Base-by-base conservation (phyloP, 331 rosid genomes). In the Malus hybrid region DNA sequence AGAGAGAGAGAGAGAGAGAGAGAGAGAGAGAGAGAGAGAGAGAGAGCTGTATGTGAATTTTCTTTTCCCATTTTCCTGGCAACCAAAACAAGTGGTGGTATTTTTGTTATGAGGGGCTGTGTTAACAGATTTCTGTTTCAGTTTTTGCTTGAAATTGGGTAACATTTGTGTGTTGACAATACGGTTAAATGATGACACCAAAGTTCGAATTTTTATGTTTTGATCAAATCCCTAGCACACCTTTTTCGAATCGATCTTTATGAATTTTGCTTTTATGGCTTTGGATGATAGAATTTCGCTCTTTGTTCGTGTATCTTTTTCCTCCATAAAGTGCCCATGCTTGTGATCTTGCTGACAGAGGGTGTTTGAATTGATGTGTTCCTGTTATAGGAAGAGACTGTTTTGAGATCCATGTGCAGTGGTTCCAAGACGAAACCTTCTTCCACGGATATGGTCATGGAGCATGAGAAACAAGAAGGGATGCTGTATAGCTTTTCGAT, bases 391-490 rank as follows among this genome's bases (percentile, higher is more conserved):
- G 27, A 65, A 57, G 57, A 44, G 75, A 74, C 74, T 72, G 48
- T 77, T 65, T 71, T 66, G 50, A 19, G 77, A 68, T 80, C 83
- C 85, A 89, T 87, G 96, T 91, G 93, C 83, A 86, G 84, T 75
- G 88, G 92, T 81, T 77, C 92, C 5, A 83, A 83, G 83, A 80
- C 70, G 81, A 83, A 90, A 69, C 87, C 88, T 78, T 69, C 83
- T 81, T 44, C 86, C 63, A 5, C 83, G 66, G 85, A 86, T 72
- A 78, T 84, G 64, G 59, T 42, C 68, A 93, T 92, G 97, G 92
- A 86, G 66, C 79, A 75, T 20, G 84, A 75, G 77, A 80, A 77
- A 75, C 83, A 79, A 60, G 88, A 81, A 74, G 91, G 80, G 18
- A n/a, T 72, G 65, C 77, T 69, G 19, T 67, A 48, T 36, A 65